Conservation (phyloP, 2,329 filamentous ascomycete genomes). For the Diaporthe citri region DNA sequence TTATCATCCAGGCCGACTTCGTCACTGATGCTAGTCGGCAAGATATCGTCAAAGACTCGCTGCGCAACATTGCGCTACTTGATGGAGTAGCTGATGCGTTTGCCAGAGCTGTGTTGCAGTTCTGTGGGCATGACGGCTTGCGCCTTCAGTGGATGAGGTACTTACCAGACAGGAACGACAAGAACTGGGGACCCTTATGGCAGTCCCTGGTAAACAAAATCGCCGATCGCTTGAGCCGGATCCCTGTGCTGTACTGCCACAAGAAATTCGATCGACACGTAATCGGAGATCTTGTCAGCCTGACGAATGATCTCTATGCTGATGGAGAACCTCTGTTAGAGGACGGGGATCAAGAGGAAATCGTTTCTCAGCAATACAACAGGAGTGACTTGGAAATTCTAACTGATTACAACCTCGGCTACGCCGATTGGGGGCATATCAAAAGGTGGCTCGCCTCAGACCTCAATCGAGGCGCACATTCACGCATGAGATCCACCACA, state of each 20-base stretch:
- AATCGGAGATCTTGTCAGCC: slow-evolving; percentile 25
- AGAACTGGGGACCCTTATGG: slow-evolving; percentile 49
- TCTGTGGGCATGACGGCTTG: slow-evolving; percentile 54
- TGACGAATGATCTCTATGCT: slow-evolving; percentile 32
- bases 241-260: slow-evolving; percentile 39
- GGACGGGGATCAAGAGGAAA: slow-evolving; percentile 33
- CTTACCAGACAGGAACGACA: slow-evolving; percentile 50
- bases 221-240: slow-evolving; percentile 35
- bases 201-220: slow-evolving; percentile 45
- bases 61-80: slow-evolving; percentile 53
- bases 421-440: not conserved
- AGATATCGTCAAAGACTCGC: slow-evolving; percentile 54
- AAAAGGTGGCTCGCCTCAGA: slow-evolving; percentile 31
- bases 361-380: slow-evolving; percentile 39
- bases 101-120: slow-evolving; percentile 51
- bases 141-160: slow-evolving; percentile 60
- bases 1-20: slow-evolving; percentile 65
- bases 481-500: slow-evolving; percentile 38
- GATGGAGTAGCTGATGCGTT: slow-evolving; percentile 54
- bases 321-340: slow-evolving; percentile 45
- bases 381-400: slow-evolving; percentile 36
- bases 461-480: slow-evolving; percentile 9
- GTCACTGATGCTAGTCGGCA: slow-evolving; percentile 60
- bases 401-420: not conserved
- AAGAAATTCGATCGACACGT: slow-evolving; percentile 11